Conservation (phyloP, 306 rosid species). For the Echinosophora koreensis region DNA sequence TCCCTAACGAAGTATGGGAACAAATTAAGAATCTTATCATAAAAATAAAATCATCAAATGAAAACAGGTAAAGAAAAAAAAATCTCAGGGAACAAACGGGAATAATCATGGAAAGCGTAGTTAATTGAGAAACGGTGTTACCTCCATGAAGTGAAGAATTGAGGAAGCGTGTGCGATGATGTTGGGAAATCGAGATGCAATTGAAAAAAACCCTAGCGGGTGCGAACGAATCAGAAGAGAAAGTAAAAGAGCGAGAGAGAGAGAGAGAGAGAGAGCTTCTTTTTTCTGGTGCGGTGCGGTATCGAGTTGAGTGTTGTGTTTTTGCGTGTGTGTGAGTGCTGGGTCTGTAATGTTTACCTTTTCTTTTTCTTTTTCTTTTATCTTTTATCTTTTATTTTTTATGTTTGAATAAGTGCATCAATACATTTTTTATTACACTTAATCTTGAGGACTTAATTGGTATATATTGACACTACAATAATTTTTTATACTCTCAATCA, state of each 20-base stretch:
- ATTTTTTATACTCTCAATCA: too few species aligned
- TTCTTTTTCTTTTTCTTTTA: too few species aligned
- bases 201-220: constrained; percentile 50
- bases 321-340: constrained; percentile 7
- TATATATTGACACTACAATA: too few species aligned
- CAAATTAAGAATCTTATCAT: background rate
- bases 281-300: constrained; percentile 25
- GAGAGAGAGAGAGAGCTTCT: background rate
- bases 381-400: too few species aligned
- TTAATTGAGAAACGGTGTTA: background rate
- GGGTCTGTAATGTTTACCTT: too few species aligned
- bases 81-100: background rate
- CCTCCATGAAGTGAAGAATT: constrained; percentile 59
- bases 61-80: background rate
- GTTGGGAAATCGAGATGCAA: constrained; percentile 35
- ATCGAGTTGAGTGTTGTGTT: constrained; percentile 1
- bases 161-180: background rate
- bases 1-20: constrained; percentile 12
- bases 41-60: background rate
- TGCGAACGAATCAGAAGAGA: constrained; percentile 20
- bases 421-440: too few species aligned
- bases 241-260: too few species aligned
- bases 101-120: background rate
- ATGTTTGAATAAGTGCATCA: too few species aligned
- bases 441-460: too few species aligned